A percentile compares a stretch with the other conserved stretches of the same genome.
phyloP scores from a whole-genome alignment of 306 rosid genomes.

The apple (Malus domestica) region ASM211411v1 NC_041803.1:7586501-7587000 shows the following conservation, averaged over 20 bases:
- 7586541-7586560: neutral
- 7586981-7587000: conserved; percentile 60
- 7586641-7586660: neutral
- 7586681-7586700: conserved; percentile 26
- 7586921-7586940: conserved; percentile 38
- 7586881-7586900: conserved; percentile 32
- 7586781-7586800: conserved; percentile 46
- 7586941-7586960: conserved; percentile 73
- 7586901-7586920: conserved; percentile 34
- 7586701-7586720: conserved; percentile 40
- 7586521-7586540: neutral
- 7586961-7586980: conserved; percentile 61
- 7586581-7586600: neutral
- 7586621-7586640: neutral
- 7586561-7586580: neutral
- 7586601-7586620: neutral
- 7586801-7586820: conserved; percentile 13
- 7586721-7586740: conserved; percentile 51
- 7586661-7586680: conserved; percentile 47
- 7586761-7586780: conserved; percentile 78
- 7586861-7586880: conserved; percentile 34
- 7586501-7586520: neutral
- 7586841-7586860: neutral
- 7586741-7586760: conserved; percentile 69
- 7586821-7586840: neutral